A percentile compares a stretch with the other conserved stretches of the same genome.
Evolutionary conservation across 768 basidiomycete species (phyloP).

Genomic region (Hericium coralloides): DNA sequence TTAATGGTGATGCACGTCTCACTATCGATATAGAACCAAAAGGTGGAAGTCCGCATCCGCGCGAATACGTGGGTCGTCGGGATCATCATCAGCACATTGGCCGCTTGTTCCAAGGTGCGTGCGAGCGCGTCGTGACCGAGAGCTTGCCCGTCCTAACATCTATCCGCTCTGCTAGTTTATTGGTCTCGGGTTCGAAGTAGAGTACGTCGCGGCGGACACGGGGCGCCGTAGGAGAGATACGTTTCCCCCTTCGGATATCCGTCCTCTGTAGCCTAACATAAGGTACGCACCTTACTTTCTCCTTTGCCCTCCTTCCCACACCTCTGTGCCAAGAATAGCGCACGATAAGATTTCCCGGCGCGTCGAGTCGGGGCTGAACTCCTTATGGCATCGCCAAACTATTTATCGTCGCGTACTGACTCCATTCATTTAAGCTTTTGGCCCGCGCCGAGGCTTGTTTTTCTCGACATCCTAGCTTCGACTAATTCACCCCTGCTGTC

Average conservation of each 20-base stretch:
- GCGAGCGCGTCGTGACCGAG: background rate
- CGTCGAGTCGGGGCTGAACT: no score
- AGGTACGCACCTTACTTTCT: background rate
- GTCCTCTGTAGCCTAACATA: background rate
- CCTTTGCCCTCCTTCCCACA: no score
- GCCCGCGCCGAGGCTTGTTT: no score
- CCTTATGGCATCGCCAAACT: no score
- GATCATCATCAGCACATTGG: slow-evolving; percentile 17
- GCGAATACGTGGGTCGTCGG: slow-evolving; percentile 26
- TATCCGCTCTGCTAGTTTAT: slow-evolving; percentile 1
- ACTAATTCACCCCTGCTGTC: no score
- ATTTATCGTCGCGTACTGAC: no score
- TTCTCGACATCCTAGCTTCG: no score
- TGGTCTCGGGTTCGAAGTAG: background rate
- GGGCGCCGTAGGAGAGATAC: slow-evolving; percentile 1
- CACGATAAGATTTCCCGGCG: no score
- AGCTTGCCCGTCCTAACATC: background rate
- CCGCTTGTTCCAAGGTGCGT: background rate
- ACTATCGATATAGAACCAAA: slow-evolving; percentile 12
- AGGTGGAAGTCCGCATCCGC: slow-evolving; percentile 21
- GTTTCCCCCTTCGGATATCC: background rate
- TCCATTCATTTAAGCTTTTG: no score
- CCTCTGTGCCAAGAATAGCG: no score
- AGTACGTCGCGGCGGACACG: slow-evolving; percentile 2
- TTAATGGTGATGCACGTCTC: background rate